Evolutionary conservation across 495 filamentous ascomycete species (phyloP), one percentile per base, ranked within the genome.

Genomic region (Extremus antarcticus): DNA sequence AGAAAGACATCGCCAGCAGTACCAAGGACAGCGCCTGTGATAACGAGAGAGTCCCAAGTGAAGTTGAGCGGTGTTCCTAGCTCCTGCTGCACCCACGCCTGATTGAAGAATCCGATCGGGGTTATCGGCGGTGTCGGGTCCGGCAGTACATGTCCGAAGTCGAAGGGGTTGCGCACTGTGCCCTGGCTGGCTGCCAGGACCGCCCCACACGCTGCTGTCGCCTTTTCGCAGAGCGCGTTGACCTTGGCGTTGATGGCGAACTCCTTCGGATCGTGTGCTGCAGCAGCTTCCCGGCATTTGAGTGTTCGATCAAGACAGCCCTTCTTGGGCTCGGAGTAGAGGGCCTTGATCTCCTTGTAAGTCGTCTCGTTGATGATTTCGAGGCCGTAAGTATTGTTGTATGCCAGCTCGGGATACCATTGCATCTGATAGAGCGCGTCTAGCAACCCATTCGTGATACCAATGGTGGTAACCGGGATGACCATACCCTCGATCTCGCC

Each of bases 271-370:
- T 82, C 79, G 29, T 69, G 63, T 21, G 56, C 53, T 11, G 60
- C 57, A 15, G 66, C 74, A 24, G 69, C 69, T 11, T 66, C 57
- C 8, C 78, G 71, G 62, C 80, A 83, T 46, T 72, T 35, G 38
- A 71, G 64, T 51, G 80, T 76, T 45, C 72, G 66, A 53, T 79
- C 76, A 20, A 66, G 64, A 59, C 81, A 84, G 19, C 81, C 80
- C 35, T 67, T 70, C 13, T 66, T 57, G 13, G 57, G 45, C 21
- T 7, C 45, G 13, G 22, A 46, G 74, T 71, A 50, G 76, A 79
- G 57, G 67, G 72, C 59, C 65, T 61, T 9, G 68, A 62, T 57
- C 16, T 57, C 54, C 45, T 72, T 56, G 55, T 68, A 67, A 19
- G 68, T 65, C 0, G 60, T 62, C 22, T 68, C 51, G 23, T 65